Percentiles rank a stretch among this genome's conserved stretches.
Evolutionary conservation across 1,284 basidiomycete genomes (phyloP).

Genomic region (Anthracocystis panici-leucophaei): DNA sequence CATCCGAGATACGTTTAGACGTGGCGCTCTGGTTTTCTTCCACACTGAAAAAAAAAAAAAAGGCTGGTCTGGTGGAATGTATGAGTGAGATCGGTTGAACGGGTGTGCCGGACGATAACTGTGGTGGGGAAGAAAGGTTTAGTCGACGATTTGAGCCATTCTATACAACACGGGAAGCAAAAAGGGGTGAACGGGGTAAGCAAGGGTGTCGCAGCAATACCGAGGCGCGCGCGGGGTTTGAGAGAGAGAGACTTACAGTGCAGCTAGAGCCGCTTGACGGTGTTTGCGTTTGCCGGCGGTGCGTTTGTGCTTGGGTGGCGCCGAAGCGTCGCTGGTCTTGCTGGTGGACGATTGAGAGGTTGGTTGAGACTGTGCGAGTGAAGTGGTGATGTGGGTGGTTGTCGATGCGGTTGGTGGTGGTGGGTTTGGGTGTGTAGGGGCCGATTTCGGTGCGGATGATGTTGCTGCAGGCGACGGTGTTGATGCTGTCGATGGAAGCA

Average conservation of each 20-base stretch:
- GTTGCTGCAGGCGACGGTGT: background rate
- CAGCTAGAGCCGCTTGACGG: constrained; percentile 26
- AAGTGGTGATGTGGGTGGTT: background rate
- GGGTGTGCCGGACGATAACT: background rate
- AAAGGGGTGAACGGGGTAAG: too few species aligned
- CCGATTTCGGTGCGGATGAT: background rate
- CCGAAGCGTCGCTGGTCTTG: background rate
- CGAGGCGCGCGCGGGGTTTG: background rate
- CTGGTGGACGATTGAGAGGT: background rate
- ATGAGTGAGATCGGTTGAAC: background rate
- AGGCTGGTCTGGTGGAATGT: too few species aligned
- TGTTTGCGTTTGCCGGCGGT: background rate
- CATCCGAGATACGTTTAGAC: background rate
- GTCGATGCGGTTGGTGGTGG: background rate
- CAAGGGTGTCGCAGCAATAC: background rate
- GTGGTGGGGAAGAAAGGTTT: background rate
- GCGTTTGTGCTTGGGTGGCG: too few species aligned
- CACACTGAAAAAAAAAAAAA: constrained; percentile 5
- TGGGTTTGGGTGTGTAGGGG: background rate
- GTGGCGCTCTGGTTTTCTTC: background rate
- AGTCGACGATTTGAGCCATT: constrained; percentile 37
- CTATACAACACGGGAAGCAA: background rate
- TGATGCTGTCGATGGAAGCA: too few species aligned
- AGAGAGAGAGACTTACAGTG: constrained; percentile 25
- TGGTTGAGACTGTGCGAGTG: background rate